Conservation (phyloP, 1,284 basidiomycete genomes). For the Moesziomyces antarcticus region DNA sequence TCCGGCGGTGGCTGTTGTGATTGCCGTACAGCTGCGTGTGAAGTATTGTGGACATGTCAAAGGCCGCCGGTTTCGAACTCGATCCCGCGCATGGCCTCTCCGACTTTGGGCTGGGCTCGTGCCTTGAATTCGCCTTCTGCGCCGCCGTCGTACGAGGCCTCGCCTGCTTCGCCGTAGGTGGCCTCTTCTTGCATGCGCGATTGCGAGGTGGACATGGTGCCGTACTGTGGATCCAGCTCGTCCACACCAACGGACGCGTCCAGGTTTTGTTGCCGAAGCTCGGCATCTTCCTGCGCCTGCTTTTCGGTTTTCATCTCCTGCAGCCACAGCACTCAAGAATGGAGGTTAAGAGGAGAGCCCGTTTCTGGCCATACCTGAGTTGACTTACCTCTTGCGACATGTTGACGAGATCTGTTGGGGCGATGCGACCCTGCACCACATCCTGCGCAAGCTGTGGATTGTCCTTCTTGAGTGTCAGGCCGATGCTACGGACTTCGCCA, state of each 20-base stretch:
- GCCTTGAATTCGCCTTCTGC: constrained; percentile 49
- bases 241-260: constrained; percentile 36
- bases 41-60: neutral
- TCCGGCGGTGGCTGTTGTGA: neutral
- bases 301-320: constrained; percentile 39
- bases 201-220: constrained; percentile 12
- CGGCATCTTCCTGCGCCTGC: constrained; percentile 29
- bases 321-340: neutral
- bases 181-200: constrained; percentile 30
- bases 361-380: neutral
- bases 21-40: neutral
- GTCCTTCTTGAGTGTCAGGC: constrained; percentile 45
- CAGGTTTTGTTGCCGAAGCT: constrained; percentile 37
- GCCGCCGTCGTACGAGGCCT: constrained; percentile 24
- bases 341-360: neutral
- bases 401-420: constrained; percentile 19
- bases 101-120: constrained; percentile 44
- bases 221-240: constrained; percentile 27
- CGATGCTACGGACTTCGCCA: constrained; percentile 30
- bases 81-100: constrained; percentile 48
- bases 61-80: constrained; percentile 45
- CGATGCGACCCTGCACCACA: constrained; percentile 11
- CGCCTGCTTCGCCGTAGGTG: constrained; percentile 40
- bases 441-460: constrained; percentile 36
- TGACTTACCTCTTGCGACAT: constrained; percentile 36